Base-by-base conservation (phyloP, 2,329 filamentous ascomycete genomes). In the Stenocarpella maydis region DNA sequence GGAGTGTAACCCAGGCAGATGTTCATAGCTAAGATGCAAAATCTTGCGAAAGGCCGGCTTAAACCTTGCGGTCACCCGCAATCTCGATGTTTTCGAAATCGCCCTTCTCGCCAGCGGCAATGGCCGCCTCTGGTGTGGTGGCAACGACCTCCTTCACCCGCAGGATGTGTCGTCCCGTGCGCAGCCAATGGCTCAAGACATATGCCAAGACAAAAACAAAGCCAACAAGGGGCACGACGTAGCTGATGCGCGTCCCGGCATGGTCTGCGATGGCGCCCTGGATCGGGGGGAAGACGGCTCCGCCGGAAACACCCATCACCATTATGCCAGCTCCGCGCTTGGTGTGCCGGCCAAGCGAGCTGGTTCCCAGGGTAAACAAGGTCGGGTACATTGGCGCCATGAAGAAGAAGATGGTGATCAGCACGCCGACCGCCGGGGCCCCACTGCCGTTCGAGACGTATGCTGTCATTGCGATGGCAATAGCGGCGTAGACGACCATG, bases 341-440 rank as follows among this genome's bases (percentile, higher is more conserved):
- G 19, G 83, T 86, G 78, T 88, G 84, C 31, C 83, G 82, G 21
- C 86, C 87, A 1, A 89, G 80, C 0, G 86, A 87, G 14, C 86
- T 82, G 76, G 89, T 87, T 0, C 85, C 85, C 5, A 89, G 79
- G 0, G 86, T 86, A 67, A 89, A 86, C 73, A 89, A 88, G 49
- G 86, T 88, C 1, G 87, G 85, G 77, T 89, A 90, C 76, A 84
- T 85, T 73, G 87, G 85, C 0, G 82, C 85, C 76, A 86, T 86
- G 77, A 87, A 88, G 79, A 87, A 88, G 58, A 88, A 79, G 0
- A 87, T 84, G 0, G 87, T 67, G 70, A 82, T 85, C n/a, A 90
- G 78, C 82, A 88, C 85, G 34, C 81, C 82, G 68, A 90, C 83
- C 19, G 86, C 86, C 0, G 81, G 79, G 67, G 85, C 83, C 37